These are phyloP conservation scores for Syzygium malaccense DNA, from an alignment of 441 rosid species.

Conservation along the genomic window DNA sequence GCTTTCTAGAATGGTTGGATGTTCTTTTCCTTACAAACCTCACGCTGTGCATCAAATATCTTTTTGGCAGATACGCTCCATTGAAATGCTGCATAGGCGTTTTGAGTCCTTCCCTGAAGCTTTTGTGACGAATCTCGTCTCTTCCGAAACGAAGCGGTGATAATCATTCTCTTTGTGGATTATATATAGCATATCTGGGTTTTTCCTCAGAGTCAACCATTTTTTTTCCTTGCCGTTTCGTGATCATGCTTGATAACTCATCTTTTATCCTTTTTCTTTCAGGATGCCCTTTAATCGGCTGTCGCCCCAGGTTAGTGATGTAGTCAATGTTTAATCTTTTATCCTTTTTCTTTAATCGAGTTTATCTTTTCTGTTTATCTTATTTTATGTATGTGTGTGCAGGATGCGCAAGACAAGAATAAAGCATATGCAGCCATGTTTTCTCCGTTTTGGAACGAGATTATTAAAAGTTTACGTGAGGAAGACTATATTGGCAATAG, in stretches of 20 bases:
- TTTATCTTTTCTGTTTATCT: not conserved
- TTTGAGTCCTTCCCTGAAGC: slow-evolving; percentile 98
- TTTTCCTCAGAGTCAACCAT: not conserved
- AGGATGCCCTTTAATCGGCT: slow-evolving; percentile 62
- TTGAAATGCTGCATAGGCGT: slow-evolving; percentile 98
- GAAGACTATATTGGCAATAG: slow-evolving; percentile 96
- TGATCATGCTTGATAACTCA: not conserved
- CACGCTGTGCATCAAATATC: not conserved
- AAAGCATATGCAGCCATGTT: slow-evolving; percentile 85
- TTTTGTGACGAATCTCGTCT: slow-evolving; percentile 83
- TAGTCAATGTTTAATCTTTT: not conserved
- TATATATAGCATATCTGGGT: not conserved
- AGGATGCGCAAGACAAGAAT: slow-evolving; percentile 70
- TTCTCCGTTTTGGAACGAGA: slow-evolving; percentile 99
- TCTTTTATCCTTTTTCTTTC: slow-evolving; percentile 18
- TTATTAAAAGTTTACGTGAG: slow-evolving; percentile 93
- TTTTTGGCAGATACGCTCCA: slow-evolving; percentile 69
- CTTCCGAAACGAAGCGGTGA: slow-evolving; percentile 57
- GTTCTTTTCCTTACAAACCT: not conserved
- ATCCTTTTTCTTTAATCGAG: not conserved
- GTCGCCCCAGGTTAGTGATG: slow-evolving; percentile 56
- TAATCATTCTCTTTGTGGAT: not conserved
- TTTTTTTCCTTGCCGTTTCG: not conserved
- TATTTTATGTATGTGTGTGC: slow-evolving; percentile 14
- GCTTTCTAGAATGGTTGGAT: not conserved